phyloP scores from a whole-genome alignment of 2,329 filamentous ascomycete species.

The Beauveria varroae region DNA sequence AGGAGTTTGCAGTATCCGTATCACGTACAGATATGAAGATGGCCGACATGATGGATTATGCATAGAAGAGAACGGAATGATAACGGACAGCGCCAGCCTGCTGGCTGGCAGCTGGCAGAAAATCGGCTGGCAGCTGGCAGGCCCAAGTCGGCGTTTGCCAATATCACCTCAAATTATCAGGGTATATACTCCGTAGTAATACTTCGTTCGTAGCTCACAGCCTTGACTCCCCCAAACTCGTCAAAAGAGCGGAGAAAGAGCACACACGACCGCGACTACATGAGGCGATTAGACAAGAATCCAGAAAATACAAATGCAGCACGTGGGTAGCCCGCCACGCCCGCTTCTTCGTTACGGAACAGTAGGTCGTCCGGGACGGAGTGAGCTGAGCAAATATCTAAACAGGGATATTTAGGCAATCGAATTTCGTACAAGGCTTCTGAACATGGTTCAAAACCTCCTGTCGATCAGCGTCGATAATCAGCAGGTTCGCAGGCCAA shows the following conservation, averaged over 20 bases:
- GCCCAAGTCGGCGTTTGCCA: not conserved
- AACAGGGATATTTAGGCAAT: not conserved
- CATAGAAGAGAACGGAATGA: not conserved
- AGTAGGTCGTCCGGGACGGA: not conserved
- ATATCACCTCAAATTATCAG: not conserved
- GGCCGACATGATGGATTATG: not conserved
- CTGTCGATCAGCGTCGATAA: not conserved
- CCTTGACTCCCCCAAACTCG: not conserved
- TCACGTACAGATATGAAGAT: not conserved
- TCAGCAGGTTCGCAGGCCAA: not conserved
- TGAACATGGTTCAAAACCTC: not conserved
- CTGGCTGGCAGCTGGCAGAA: not conserved
- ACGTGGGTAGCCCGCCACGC: not conserved
- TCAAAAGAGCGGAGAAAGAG: not conserved
- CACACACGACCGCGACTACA: not conserved
- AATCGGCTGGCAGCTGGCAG: not conserved
- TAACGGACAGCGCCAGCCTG: not conserved
- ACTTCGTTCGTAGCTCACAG: not conserved
- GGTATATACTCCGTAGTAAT: too few relatives aligned
- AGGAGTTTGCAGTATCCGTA: not conserved
- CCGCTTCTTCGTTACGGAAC: too few relatives aligned
- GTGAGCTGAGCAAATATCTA: not conserved
- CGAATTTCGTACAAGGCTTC: not conserved
- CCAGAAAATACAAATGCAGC: not conserved
- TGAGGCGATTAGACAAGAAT: not conserved